Evolutionary conservation across 1,284 basidiomycete genomes (phyloP).

Genomic region (Tilletiaria anomala): DNA sequence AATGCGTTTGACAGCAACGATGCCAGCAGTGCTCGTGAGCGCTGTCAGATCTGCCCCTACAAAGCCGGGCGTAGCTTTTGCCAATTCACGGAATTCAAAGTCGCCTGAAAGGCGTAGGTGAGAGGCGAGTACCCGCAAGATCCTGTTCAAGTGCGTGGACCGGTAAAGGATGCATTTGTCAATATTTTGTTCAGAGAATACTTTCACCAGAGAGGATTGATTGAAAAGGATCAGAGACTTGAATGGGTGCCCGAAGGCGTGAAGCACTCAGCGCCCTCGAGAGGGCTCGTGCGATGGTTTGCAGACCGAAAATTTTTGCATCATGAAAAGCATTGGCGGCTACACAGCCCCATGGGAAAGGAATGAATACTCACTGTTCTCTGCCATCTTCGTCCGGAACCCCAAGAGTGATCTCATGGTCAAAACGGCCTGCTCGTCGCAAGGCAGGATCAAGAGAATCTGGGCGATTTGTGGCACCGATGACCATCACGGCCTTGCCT

Average conservation of each 20-base stretch:
- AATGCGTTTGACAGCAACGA: constrained; percentile 89
- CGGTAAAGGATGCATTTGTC: too few species aligned
- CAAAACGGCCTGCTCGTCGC: constrained; percentile 81
- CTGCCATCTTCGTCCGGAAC: constrained; percentile 65
- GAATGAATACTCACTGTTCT: constrained; percentile 54
- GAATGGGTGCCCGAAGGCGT: constrained; percentile 25
- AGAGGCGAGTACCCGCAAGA: constrained; percentile 28
- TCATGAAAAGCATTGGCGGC: too few species aligned
- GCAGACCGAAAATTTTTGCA: too few species aligned
- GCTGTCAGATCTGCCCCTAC: constrained; percentile 88
- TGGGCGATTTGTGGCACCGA: constrained; percentile 88
- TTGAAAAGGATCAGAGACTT: constrained; percentile 5
- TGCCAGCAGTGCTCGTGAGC: constrained; percentile 80
- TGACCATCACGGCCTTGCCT: constrained; percentile 63
- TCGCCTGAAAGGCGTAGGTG: constrained; percentile 49
- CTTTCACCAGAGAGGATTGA: not conserved
- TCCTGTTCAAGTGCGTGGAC: constrained; percentile 6
- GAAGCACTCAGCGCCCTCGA: too few species aligned
- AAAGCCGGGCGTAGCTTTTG: constrained; percentile 88
- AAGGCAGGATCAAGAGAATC: constrained; percentile 87
- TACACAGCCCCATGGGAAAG: too few species aligned
- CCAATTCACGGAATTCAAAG: constrained; percentile 66
- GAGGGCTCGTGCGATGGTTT: too few species aligned
- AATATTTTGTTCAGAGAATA: too few species aligned
- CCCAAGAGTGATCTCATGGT: constrained; percentile 93